Evolutionary conservation across 2,329 filamentous ascomycete genomes (phyloP).

Genomic region (Byssoonygena ceratinophila): DNA sequence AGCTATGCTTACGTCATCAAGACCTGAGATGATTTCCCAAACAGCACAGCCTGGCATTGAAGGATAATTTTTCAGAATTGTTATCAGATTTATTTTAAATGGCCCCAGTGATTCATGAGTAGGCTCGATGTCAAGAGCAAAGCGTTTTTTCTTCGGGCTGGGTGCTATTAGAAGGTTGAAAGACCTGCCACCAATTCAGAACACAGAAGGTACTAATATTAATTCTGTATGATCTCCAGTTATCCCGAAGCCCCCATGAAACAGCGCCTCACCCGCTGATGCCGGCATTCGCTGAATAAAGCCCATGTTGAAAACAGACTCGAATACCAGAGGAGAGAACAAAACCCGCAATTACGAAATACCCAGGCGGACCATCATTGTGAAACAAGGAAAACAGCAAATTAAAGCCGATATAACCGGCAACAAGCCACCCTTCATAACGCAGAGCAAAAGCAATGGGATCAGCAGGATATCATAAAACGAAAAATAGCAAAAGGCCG

Average conservation of each 20-base stretch:
- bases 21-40: not conserved
- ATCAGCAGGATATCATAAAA: conserved; percentile 5
- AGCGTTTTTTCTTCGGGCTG: too few relatives aligned
- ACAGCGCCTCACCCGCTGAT: not conserved
- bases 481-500: not conserved
- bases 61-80: too few relatives aligned
- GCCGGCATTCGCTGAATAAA: not conserved
- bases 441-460: not conserved
- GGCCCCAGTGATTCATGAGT: too few relatives aligned
- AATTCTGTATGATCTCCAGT: not conserved
- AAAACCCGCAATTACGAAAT: not conserved
- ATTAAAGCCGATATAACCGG: not conserved
- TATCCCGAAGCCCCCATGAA: not conserved
- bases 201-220: not conserved
- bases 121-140: too few relatives aligned
- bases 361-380: not conserved
- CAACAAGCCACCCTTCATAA: not conserved
- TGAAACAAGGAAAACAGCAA: not conserved
- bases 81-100: too few relatives aligned
- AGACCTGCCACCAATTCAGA: too few relatives aligned
- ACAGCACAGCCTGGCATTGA: too few relatives aligned
- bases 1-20: conserved; percentile 8
- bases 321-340: not conserved
- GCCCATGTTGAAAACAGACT: not conserved
- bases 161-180: too few relatives aligned